Conservation (phyloP, 352 stramenopile species). For the Phytophthora hybrid region DNA sequence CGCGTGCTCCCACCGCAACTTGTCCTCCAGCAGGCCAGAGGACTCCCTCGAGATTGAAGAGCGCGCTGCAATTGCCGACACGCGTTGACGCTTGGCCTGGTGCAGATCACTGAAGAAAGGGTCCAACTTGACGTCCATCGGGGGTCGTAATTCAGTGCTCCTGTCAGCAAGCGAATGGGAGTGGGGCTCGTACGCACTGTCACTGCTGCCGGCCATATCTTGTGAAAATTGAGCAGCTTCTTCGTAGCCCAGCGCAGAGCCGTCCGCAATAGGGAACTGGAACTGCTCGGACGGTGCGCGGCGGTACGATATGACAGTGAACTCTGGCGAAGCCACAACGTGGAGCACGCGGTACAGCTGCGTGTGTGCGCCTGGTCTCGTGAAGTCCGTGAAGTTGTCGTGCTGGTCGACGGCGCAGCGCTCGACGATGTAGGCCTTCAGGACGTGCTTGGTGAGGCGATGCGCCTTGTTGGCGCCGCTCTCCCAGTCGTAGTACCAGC, state of each 20-base stretch:
- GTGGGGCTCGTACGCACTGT: neutral
- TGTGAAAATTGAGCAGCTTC: neutral
- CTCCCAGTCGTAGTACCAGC: constrained; percentile 76
- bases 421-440: constrained; percentile 58
- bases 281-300: constrained; percentile 34
- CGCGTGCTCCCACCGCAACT: neutral
- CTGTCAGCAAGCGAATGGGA: neutral
- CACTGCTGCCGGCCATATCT: too few relatives aligned
- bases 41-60: neutral
- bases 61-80: neutral
- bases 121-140: neutral
- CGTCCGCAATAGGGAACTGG: neutral
- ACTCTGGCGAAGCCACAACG: constrained; percentile 55
- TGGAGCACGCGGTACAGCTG: constrained; percentile 48
- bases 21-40: neutral
- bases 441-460: constrained; percentile 64
- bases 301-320: constrained; percentile 68
- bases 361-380: constrained; percentile 5
- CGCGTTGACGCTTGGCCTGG: neutral
- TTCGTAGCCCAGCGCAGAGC: neutral
- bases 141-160: neutral
- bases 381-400: constrained; percentile 24
- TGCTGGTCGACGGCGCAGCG: constrained; percentile 35
- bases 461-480: constrained; percentile 64
- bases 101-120: neutral